Base-by-base conservation (phyloP, 2,329 filamentous ascomycete species). In the Arthrinium phaeospermum region DNA sequence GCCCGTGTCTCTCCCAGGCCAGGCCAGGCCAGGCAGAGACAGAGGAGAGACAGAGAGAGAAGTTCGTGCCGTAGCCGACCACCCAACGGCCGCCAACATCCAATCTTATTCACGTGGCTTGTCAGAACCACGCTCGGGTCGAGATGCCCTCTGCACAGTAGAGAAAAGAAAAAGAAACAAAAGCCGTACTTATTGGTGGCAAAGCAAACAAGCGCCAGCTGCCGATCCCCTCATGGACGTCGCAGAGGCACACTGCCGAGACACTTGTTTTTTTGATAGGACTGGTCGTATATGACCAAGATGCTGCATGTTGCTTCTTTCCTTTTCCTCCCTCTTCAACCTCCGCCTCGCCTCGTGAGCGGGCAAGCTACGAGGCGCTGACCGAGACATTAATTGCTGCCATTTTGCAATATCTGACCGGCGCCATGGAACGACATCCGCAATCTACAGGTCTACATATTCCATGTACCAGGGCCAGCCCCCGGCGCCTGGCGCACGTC, bases 21-120 rank as follows among this genome's bases (percentile, higher is more conserved):
- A 41, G 37, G 10, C 37, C 27, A 30, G 27, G 27, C 27, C 27
- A 30, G 27, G 8, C 37, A 10, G 37, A 41, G 6, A 10, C 6
- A 41, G 37, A 10, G 37, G 37, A 41, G 37, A 41, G 37, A 41
- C 6, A 34, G 13, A 68, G 8, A 45, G 45, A 47, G n/a, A 68
- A 47, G 37, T 44, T 68, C 45, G 41, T 68, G 37, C 37, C 45
- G 37, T 46, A 27, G 46, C 45, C 67, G 45, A 47, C n/a, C 67
- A 24, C n/a, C 67, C 41, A 68, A 68, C 67, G 67, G 67, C 41
- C 67, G 22, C 67, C 41, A 46, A 47, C 67, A 68, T 46, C 67
- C 7, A 27, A 68, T 68, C 41, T 68, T 45, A 44, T 68, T 46
- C 67, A 68, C 67, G 67, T 68, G 67, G 67, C 67, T 68, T 44